Evolutionary conservation across 2,329 filamentous ascomycete species (phyloP), one percentile per base, ranked within the genome.

Genomic region (Trichophyton rubrum): DNA sequence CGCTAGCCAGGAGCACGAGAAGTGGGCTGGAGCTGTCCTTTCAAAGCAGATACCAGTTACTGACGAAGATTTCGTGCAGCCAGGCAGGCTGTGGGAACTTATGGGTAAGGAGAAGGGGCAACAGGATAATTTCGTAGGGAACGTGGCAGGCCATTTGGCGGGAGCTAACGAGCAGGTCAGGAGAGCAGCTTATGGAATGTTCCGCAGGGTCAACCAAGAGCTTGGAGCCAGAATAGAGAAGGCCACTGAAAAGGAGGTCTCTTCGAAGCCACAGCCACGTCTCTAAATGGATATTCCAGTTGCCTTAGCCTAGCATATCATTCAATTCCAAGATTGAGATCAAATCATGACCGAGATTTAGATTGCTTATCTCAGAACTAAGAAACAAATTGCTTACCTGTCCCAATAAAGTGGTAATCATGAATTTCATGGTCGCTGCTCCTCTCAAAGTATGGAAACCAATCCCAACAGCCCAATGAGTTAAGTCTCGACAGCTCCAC

Each of bases 111-210:
- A 73, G 58, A 71, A 73, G 2, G 83, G 82, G 2, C 83, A 85
- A 68, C 83, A 86, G 70, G 78, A 82, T 1, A 82, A 83, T 68
- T 83, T 85, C 61, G 72, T 86, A 43, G 69, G 75, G 61, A 87
- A 86, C 64, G 76, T 86, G 17, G 72, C 82, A 2, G 81, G 74
- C 2, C 82, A 86, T 66, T 71, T 87, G 64, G 73, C 72, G 51
- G 78, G 72, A 58, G 83, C 82, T 1, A 74, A 79, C 65, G 73
- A 76, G 62, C 79, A 79, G 64, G 81, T 83, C 41, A 77, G 84
- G 41, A 75, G 79, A 66, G 76, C 79, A 47, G 83, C 82, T 15
- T 85, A 85, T 67, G 80, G 75, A 58, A 84, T 85, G 81, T 86
- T 85, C 70, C 68, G 70, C 45, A 77, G 75, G 51, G 81, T 86